Conservation (phyloP, 371 early-diverging fungal genomes). For the Sporodiniella umbellata region DNA sequence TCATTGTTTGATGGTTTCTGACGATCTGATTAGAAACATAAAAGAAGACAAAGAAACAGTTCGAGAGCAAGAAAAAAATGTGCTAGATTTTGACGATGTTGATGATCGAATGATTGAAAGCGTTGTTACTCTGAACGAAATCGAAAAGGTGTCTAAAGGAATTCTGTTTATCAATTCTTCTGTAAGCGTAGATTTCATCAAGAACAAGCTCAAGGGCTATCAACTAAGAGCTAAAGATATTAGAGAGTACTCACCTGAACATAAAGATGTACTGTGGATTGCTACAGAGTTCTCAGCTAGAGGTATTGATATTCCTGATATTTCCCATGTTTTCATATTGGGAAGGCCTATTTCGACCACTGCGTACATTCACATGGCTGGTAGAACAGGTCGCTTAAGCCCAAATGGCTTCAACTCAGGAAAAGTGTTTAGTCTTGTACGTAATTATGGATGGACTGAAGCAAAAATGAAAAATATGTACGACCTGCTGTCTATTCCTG, state of each 20-base stretch:
- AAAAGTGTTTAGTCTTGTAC: slow-evolving; percentile 54
- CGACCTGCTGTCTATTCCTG: slow-evolving; percentile 29
- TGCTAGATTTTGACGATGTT: slow-evolving; percentile 43
- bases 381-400: slow-evolving; percentile 74
- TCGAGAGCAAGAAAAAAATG: slow-evolving; percentile 5
- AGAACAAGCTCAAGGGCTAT: slow-evolving; percentile 20
- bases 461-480: slow-evolving; percentile 36
- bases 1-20: slow-evolving; percentile 55
- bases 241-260: slow-evolving; percentile 12
- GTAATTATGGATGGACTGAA: slow-evolving; percentile 42
- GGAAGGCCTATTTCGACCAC: slow-evolving; percentile 61
- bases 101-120: slow-evolving; percentile 65
- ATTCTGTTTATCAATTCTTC: slow-evolving; percentile 57
- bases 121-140: slow-evolving; percentile 46
- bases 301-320: slow-evolving; percentile 85
- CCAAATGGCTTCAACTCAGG: slow-evolving; percentile 36
- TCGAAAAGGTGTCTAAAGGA: slow-evolving; percentile 50
- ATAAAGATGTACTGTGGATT: slow-evolving; percentile 37
- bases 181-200: slow-evolving; percentile 24
- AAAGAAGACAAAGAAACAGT: neutral
- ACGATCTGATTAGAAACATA: slow-evolving; percentile 52
- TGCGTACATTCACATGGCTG: slow-evolving; percentile 84
- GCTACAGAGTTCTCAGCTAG: slow-evolving; percentile 80
- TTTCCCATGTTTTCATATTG: slow-evolving; percentile 83
- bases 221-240: slow-evolving; percentile 26